Base-by-base conservation (phyloP, 1,139 yeast species). In the Torulaspora globosa region DNA sequence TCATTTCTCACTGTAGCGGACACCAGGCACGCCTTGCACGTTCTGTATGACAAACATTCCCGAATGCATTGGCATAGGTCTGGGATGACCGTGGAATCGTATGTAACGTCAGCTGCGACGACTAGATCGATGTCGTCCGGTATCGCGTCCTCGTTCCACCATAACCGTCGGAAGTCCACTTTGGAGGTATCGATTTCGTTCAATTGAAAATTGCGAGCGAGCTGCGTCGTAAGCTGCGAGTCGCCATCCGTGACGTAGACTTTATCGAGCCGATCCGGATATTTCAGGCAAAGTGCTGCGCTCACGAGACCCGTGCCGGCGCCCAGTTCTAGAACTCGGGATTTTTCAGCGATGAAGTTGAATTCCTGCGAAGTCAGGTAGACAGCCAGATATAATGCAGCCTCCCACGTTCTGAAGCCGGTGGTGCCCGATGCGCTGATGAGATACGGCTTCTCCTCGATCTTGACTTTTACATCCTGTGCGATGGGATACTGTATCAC, bases 391-490 rank as follows among this genome's bases (percentile, higher is more conserved):
- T 72, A 87, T n/a, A 86, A 56, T 0, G 96, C 85, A 0, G 96
- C 97, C 61, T 88, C 97, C 97, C 97, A 90, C 0, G 97, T 90
- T 36, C 97, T 70, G 48, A 80, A 69, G 0, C 97, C 97, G 0
- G 97, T 90, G 1, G 95, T 84, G 6, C 94, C 95, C 26, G 70
- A 63, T 0, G 88, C 88, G 14, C 87, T 76, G 9, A 87, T 77
- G 41, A 85, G 53, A 47, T 74, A 70, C 0, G 90, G 94, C 0
- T 78, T 72, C 58, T 85, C 94, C 46, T 68, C 68, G 3, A 84
- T 75, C 3, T 63, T 58, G 1, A 83, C 70, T 4, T 62, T 62
- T 1, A 57, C 42, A 0, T 57, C 60, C 2, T 50, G 52, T 8
- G 54, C 52, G 15, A 80, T 58, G 3, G 63, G 60, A 56, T 83